phyloP scores from a whole-genome alignment of 169 alveolate genomes.

The Plasmodium falciparum region DNA sequence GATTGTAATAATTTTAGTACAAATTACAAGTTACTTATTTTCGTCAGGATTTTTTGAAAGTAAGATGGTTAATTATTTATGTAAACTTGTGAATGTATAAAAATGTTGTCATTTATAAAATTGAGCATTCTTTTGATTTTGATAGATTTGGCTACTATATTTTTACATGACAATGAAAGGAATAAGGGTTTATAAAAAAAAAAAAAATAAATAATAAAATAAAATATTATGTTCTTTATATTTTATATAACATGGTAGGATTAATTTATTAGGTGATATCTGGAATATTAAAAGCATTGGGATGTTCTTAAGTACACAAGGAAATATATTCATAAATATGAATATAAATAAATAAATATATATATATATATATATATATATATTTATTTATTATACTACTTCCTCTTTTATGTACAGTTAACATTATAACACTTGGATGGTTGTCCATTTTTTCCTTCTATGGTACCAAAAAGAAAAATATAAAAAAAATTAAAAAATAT shows the following conservation, averaged over 20 bases:
- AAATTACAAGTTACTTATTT: constrained; percentile 30
- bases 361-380: constrained; percentile 19
- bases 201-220: too few relatives aligned
- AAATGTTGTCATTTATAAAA: too few relatives aligned
- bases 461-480: constrained; percentile 15
- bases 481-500: neutral
- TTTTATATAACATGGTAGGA: neutral
- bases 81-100: too few relatives aligned
- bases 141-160: constrained; percentile 38
- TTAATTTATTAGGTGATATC: constrained; percentile 13
- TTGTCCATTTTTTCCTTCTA: constrained; percentile 55
- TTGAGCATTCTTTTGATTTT: neutral
- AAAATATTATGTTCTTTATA: neutral
- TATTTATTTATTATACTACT: constrained; percentile 8
- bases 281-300: constrained; percentile 49
- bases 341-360: neutral
- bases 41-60: constrained; percentile 61
- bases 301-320: constrained; percentile 49
- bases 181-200: constrained; percentile 22
- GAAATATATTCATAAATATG: neutral
- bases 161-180: constrained; percentile 29
- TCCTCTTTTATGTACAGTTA: constrained; percentile 18
- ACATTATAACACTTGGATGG: constrained; percentile 37
- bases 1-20: constrained; percentile 25
- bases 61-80: constrained; percentile 6